Conservation (phyloP, 139 green algal species). For the Astrephomene gubernaculifera region DNA sequence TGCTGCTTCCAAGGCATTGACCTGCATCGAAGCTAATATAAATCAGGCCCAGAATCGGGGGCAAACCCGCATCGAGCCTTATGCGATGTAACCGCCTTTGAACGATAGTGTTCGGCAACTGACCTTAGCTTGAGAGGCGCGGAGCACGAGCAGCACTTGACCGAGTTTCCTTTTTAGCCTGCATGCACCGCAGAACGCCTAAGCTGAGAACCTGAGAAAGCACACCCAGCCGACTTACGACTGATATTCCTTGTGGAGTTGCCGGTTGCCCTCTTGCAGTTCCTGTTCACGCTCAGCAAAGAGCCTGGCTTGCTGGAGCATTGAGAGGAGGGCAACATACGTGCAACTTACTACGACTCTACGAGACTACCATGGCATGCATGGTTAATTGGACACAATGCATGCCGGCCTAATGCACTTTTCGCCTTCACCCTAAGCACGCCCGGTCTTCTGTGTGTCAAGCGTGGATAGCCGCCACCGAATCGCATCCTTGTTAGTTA, state of each 20-base stretch:
- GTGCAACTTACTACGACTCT: too few species aligned
- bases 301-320: not conserved
- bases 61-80: too few species aligned
- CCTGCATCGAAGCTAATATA: too few species aligned
- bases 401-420: too few species aligned
- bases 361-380: too few species aligned
- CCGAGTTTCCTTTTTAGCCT: conserved; percentile 67
- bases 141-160: conserved; percentile 60
- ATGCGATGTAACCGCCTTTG: too few species aligned
- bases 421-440: too few species aligned
- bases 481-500: too few species aligned
- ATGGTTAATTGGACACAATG: too few species aligned
- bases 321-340: too few species aligned
- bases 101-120: not conserved
- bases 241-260: conserved; percentile 3
- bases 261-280: not conserved
- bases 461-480: too few species aligned
- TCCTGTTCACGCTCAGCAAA: not conserved
- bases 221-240: not conserved
- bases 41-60: not conserved
- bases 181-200: not conserved
- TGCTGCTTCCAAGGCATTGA: not conserved
- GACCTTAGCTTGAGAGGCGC: conserved; percentile 64
- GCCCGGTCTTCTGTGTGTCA: too few species aligned
- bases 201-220: not conserved